Evolutionary conservation across 1,284 basidiomycete genomes (phyloP), one percentile per base, ranked within the genome.

Genomic region (Limonomyces culmigenus): DNA sequence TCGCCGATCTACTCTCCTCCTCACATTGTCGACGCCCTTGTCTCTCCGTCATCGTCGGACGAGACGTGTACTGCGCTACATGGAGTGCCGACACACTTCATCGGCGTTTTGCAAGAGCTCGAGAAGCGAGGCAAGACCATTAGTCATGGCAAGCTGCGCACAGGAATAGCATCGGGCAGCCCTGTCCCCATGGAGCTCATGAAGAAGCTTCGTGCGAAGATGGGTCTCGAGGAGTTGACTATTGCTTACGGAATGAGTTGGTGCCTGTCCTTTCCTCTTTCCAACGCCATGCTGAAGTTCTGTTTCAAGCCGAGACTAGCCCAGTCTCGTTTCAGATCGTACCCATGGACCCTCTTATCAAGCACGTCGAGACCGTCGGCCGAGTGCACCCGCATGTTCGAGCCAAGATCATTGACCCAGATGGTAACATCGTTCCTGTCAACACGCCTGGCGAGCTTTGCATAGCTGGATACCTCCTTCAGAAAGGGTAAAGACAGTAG

Each of bases 61-160:
- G 80, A 86, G 45, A 58, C 58, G 38, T 85, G 80, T 40, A 86
- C 83, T 0, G 79, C 77, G 0, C 55, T 88, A 35, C 81, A 88
- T 45, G 85, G 84, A 5, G 85, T 88, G 2, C 84, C 85, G 0
- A 85, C 84, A 0, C 84, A 87, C 49, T 87, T 87, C 52, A 60
- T 84, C 3, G 80, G 74, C 3, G 65, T 86, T 1, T 58, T 88
- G 14, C 53, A 65, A 0, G 78, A 81, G 50, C 59, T 84, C 3
- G 67, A 74, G 40, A 63, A 59, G 36, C 55, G 76, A 32, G 69
- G 71, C 0, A 58, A 68, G 37, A 45, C 39, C 4, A 42, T 67
- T 2, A 65, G 79, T 23, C 56, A 68, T 13, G 52, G 58, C 19
- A 52, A 46, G 10, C 53, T 84, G 18, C 62, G 79, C 45, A 86